These are phyloP conservation scores for Microcyclospora tardicrescens DNA, from an alignment of 2,329 filamentous ascomycete genomes.

Conservation along the genomic window DNA sequence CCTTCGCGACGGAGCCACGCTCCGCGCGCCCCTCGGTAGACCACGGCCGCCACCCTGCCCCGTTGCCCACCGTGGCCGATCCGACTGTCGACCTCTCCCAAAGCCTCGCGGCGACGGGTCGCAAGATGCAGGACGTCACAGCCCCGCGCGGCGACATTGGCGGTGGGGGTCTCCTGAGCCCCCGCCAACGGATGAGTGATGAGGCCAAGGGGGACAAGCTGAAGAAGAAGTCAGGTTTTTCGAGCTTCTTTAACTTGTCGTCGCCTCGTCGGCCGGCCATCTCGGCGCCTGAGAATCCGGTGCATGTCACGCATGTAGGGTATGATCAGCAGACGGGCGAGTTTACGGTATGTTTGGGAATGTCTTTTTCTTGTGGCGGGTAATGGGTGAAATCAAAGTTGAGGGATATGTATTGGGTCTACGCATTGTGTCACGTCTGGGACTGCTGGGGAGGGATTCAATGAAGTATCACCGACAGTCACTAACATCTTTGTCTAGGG, in stretches of 20 bases:
- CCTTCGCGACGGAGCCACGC: not conserved
- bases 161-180: slow-evolving; percentile 38
- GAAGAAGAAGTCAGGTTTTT: slow-evolving; percentile 80
- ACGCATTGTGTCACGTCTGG: not conserved
- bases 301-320: slow-evolving; percentile 94
- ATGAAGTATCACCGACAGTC: not conserved
- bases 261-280: slow-evolving; percentile 86
- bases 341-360: slow-evolving; percentile 68
- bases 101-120: slow-evolving; percentile 30
- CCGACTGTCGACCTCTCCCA: slow-evolving; percentile 27
- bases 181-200: slow-evolving; percentile 63
- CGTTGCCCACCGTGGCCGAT: slow-evolving; percentile 7
- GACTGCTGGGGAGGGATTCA: not conserved
- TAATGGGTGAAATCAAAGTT: too few species aligned
- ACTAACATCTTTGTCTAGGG: slow-evolving; percentile 38
- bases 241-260: slow-evolving; percentile 70
- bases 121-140: slow-evolving; percentile 38
- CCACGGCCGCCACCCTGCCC: slow-evolving; percentile 3
- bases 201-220: slow-evolving; percentile 53
- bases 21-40: not conserved
- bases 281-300: slow-evolving; percentile 93
- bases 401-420: too few species aligned
- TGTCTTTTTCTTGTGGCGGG: too few species aligned
- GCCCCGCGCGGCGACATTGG: slow-evolving; percentile 28
- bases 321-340: slow-evolving; percentile 94